Base-by-base conservation (phyloP, 306 rosid genomes). In the Carpinus viminea region DNA sequence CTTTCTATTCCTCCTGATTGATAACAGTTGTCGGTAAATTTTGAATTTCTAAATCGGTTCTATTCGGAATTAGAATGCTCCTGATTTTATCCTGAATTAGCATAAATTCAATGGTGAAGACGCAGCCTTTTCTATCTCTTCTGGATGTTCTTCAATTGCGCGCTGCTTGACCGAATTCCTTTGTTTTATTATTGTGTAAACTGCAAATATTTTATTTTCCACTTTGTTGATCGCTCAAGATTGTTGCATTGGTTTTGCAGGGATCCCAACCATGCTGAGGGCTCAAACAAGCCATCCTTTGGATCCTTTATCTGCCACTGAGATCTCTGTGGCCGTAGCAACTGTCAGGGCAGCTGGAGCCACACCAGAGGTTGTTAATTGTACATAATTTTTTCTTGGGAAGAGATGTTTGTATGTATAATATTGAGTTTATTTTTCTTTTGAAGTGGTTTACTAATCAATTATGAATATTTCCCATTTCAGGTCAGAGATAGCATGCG, bases 401-500 rank as follows among this genome's bases (percentile, higher is more conserved):
- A 69, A 52, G 18, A 74, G 28, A 7, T 60, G 13, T 51, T 48
- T 51, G 12, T 56, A 36, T 66, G 34, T 57, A 54, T 7, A 8
- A 13, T 48, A 77, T 36, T 53, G 15, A 4, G 7, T 59, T 57
- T 31, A 47, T 17, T 66, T 61, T 50, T 24, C 12, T 13, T 71
- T 57, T 50, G 53, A 75, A 78, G 61, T 73, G n/a, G 72, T 78
- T 66, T 68, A 69, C 71, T 72, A 36, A 28, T 79, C 75, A 53
- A 61, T 43, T 28, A 74, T 86, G 28, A 16, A 48, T 12, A 48
- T 48, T 38, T 6, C 52, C 18, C 56, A 15, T 82, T 86, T 66
- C 88, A 93, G 98, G 91, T 91, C 76, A 90, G 97, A 83, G 98
- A 93, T 79, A 50, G 93, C 78, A 93, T 92, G 97, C 96, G 98